Conservation (phyloP, 2,329 filamentous ascomycete genomes). For the Myriosclerotinia curreyana region DNA sequence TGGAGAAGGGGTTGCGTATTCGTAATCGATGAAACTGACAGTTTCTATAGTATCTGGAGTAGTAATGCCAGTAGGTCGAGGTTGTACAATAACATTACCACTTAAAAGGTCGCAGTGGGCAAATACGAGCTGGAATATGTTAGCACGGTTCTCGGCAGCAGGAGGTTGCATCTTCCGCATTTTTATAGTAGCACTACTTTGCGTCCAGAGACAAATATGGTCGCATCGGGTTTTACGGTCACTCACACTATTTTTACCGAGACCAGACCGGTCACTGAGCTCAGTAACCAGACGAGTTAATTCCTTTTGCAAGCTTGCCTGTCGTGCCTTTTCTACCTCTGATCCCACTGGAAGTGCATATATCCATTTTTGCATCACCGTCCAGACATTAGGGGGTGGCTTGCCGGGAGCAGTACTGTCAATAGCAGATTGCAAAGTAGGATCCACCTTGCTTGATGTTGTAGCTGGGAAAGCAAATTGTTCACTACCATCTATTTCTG, state of each 20-base stretch:
- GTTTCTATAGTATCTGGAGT: slow-evolving; percentile 45
- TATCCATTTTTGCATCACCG: slow-evolving; percentile 95
- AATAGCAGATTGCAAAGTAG: slow-evolving; percentile 45
- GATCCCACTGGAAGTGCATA: slow-evolving; percentile 74
- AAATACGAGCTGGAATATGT: slow-evolving; percentile 68
- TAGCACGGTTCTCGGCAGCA: slow-evolving; percentile 22
- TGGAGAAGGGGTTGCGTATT: slow-evolving; percentile 91
- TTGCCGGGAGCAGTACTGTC: slow-evolving; percentile 60
- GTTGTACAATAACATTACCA: slow-evolving; percentile 89
- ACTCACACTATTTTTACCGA: slow-evolving; percentile 72
- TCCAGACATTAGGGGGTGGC: slow-evolving; percentile 85
- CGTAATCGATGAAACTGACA: slow-evolving; percentile 94
- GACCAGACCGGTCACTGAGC: slow-evolving; percentile 72
- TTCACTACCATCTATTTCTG: slow-evolving; percentile 42
- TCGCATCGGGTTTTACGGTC: slow-evolving; percentile 24
- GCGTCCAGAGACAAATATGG: slow-evolving; percentile 7
- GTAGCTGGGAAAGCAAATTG: slow-evolving; percentile 33
- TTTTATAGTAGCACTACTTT: slow-evolving; percentile 16
- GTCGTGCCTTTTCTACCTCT: slow-evolving; percentile 64
- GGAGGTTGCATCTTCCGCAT: slow-evolving; percentile 6
- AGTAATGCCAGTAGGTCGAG: slow-evolving; percentile 40
- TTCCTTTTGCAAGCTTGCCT: slow-evolving; percentile 69
- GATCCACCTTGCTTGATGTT: slow-evolving; percentile 39
- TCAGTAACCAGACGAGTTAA: slow-evolving; percentile 65
- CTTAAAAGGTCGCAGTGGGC: slow-evolving; percentile 94